Conservation (phyloP, 2,329 filamentous ascomycete genomes). For the Pleoardoris graminearum region DNA sequence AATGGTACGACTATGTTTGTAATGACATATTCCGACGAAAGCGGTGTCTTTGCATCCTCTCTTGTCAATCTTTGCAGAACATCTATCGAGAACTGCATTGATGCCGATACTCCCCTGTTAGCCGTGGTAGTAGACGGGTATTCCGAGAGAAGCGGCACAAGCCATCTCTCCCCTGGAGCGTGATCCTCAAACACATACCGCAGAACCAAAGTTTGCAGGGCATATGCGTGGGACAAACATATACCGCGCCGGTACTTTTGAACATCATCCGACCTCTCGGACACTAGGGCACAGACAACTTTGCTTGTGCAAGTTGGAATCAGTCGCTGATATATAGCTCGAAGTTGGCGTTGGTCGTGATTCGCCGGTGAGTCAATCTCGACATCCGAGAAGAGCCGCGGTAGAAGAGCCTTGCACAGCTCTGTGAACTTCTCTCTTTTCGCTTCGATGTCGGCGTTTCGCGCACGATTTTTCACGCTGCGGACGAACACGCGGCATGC, state of each 20-base stretch:
- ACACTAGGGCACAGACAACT: slow-evolving; percentile 16
- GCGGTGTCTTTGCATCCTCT: background rate
- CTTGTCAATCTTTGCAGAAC: slow-evolving; percentile 18
- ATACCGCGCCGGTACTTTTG: slow-evolving; percentile 13
- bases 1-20: slow-evolving; percentile 25
- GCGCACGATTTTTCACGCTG: slow-evolving; percentile 19
- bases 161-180: background rate
- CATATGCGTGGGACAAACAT: slow-evolving; percentile 21
- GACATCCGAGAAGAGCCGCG: slow-evolving; percentile 19
- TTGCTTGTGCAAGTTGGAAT: slow-evolving; percentile 27
- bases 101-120: slow-evolving; percentile 23
- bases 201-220: slow-evolving; percentile 19
- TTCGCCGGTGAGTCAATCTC: background rate
- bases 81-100: slow-evolving; percentile 33
- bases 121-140: slow-evolving; percentile 14
- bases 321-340: slow-evolving; percentile 22
- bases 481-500: slow-evolving; percentile 24
- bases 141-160: slow-evolving; percentile 13
- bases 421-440: slow-evolving; percentile 26
- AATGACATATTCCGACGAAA: slow-evolving; percentile 19
- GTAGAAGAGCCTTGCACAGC: slow-evolving; percentile 29
- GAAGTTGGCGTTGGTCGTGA: slow-evolving; percentile 24
- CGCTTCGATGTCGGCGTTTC: slow-evolving; percentile 11
- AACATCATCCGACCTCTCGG: background rate
- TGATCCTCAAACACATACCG: slow-evolving; percentile 9